Evolutionary conservation across 1,139 yeast genomes (phyloP), one percentile per base, ranked within the genome.

Genomic region (Debaryomyces sp.): DNA sequence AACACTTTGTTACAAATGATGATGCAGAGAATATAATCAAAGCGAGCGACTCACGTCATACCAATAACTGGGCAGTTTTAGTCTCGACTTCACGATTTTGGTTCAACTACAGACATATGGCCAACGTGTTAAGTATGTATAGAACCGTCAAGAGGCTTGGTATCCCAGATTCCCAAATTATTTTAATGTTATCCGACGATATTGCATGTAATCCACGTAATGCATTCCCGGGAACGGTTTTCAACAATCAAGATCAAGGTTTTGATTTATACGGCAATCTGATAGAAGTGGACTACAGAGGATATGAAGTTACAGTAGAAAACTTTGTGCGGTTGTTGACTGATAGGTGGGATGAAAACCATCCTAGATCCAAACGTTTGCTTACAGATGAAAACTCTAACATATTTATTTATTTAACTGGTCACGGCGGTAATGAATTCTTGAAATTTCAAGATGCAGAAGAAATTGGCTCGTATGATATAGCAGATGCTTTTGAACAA

Each of bases 91-190:
- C 98, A 5, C 77, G 98, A 54, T 94, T 94, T 69, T 94, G 99
- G 99, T 94, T 94, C 77, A 94, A 94, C 67, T 94, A 94, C 65
- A 79, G 97, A 65, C 99, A 94, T 68, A 90, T 94, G 92, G 99
- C 99, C 41, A 94, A 94, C 67, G 96, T 89, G 17, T 76, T 94
- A 56, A 88, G 96, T 66, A 85, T 95, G 81, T 94, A 94, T 71
- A 80, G 99, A 58, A 94, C 98, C 0, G 99, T 94, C 30, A 94
- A 92, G 68, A 76, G 99, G 57, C 71, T 94, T 52, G 99, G 99
- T 1, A 94, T 94, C 27, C 99, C 99, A 0, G 99, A 94, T 67
- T 91, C 97, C 1, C 99, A 95, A 64, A 95, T 94, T 64, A 92
- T 94, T 43, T 73, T 94, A 60, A 95, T 94, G 99, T 74, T 94